Conservation (phyloP, 495 filamentous ascomycete genomes). For the Penicillium daleae region DNA sequence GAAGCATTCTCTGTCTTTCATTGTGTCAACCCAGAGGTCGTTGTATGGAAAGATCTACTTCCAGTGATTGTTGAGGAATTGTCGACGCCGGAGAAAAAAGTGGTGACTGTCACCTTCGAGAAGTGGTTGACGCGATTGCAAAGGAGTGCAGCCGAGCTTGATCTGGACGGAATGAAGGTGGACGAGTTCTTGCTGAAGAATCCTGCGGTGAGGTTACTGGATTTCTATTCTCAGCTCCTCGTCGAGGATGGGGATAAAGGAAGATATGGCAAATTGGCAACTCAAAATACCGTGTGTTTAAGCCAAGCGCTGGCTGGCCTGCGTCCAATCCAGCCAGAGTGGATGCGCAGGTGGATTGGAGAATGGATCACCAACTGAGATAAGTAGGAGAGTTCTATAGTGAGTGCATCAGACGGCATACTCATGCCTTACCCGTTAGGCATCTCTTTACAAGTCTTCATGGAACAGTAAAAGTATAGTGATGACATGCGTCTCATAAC, state of each 20-base stretch:
- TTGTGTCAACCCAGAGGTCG: background rate
- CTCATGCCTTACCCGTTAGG: background rate
- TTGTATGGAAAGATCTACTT: background rate
- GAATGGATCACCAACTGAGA: background rate
- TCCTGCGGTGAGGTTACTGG: background rate
- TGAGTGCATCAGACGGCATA: background rate
- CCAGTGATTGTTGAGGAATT: background rate
- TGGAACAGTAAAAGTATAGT: background rate
- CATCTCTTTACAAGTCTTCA: background rate
- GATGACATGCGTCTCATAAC: background rate
- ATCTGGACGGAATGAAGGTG: background rate
- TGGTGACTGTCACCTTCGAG: background rate
- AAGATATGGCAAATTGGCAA: background rate
- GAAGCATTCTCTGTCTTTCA: background rate
- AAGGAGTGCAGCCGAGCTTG: background rate
- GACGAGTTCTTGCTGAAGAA: background rate
- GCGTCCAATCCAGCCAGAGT: background rate
- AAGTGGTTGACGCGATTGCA: background rate
- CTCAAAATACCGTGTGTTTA: background rate
- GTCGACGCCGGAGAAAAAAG: background rate
- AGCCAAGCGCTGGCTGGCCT: background rate
- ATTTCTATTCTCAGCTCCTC: background rate
- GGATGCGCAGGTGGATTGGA: background rate
- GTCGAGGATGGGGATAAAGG: background rate
- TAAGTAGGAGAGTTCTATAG: background rate